Evolutionary conservation across 2,329 filamentous ascomycete genomes (phyloP), one percentile per base, ranked within the genome.

Genomic region (Fusarium nanum): DNA sequence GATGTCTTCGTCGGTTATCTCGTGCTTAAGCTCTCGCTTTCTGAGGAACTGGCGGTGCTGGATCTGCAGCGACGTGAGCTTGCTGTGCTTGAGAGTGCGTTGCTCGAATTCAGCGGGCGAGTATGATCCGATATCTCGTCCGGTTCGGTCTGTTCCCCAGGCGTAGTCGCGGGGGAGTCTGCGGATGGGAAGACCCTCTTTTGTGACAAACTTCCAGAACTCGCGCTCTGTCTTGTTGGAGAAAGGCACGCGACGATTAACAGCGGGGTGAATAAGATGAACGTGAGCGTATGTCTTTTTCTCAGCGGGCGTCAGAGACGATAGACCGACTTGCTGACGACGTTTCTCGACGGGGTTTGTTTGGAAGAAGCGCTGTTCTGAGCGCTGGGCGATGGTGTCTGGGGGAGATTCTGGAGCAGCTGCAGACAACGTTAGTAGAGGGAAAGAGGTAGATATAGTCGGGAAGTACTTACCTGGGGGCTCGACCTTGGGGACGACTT

Each of bases 181-280:
- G 40, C 86, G 84, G 52, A 85, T 78, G 7, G 86, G 84, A 16
- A 88, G 79, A 59, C 78, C 82, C 49, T 85, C 81, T 69, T 88
- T 87, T 75, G 82, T 83, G 67, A 87, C 81, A 48, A 81, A 79
- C 77, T 86, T 87, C 87, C 87, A 89, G 75, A 86, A 84, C 72
- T 89, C 87, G 73, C 84, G 84, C 74, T 87, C 84, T 27, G 83
- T 78, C 76, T 87, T 87, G 76, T 81, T 78, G 65, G 78, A 80
- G 34, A 81, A 76, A 45, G 74, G 66, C 6, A 83, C 70, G 13
- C 72, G 73, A 52, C 76, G 78, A 63, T 80, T 76, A 46, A 79
- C 79, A 40, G 82, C 80, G 47, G 81, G 81, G 45, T 79, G 79
- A 42, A 87, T 79, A 60, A 86, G 82, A 68, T 83, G 80, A 20